phyloP scores from a whole-genome alignment of 306 rosid genomes.

The Prunus mira region DNA sequence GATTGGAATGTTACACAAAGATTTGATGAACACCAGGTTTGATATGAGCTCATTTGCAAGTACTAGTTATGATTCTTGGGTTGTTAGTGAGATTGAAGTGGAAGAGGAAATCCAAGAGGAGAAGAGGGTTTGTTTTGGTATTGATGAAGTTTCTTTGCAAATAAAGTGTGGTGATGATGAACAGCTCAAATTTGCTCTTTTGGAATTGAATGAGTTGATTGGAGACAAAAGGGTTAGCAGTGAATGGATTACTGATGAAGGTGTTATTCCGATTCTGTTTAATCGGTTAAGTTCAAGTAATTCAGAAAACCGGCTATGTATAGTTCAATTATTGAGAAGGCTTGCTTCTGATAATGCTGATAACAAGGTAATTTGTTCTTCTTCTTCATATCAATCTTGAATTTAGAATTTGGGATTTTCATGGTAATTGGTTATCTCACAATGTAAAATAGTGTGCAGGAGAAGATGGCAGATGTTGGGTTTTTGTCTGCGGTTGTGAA shows the following conservation, averaged over 20 bases:
- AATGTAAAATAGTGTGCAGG: slow-evolving; percentile 54
- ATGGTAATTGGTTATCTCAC: slow-evolving; percentile 20
- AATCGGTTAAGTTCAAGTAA: slow-evolving; percentile 59
- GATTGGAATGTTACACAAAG: slow-evolving; percentile 48
- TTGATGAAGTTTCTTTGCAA: slow-evolving; percentile 52
- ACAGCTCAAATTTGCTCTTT: slow-evolving; percentile 53
- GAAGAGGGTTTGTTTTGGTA: slow-evolving; percentile 29
- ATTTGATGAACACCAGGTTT: slow-evolving; percentile 55
- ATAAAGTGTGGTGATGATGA: slow-evolving; percentile 73
- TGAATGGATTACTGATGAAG: slow-evolving; percentile 59
- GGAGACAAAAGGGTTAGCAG: slow-evolving; percentile 31
- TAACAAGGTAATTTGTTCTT: slow-evolving; percentile 52
- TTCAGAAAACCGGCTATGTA: slow-evolving; percentile 38
- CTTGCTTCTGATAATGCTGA: slow-evolving; percentile 44
- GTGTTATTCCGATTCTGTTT: slow-evolving; percentile 49
- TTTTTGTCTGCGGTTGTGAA: slow-evolving; percentile 66
- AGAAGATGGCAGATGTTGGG: slow-evolving; percentile 63
- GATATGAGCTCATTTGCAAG: slow-evolving; percentile 37
- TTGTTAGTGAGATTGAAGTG: slow-evolving; percentile 34
- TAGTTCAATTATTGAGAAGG: slow-evolving; percentile 51
- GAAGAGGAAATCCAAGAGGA: slow-evolving; percentile 56
- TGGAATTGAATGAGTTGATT: slow-evolving; percentile 51
- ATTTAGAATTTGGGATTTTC: not conserved
- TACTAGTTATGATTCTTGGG: slow-evolving; percentile 50
- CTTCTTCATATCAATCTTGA: not conserved